Conservation (phyloP, 2,329 filamentous ascomycete genomes). For the Raffaelea arxii region DNA sequence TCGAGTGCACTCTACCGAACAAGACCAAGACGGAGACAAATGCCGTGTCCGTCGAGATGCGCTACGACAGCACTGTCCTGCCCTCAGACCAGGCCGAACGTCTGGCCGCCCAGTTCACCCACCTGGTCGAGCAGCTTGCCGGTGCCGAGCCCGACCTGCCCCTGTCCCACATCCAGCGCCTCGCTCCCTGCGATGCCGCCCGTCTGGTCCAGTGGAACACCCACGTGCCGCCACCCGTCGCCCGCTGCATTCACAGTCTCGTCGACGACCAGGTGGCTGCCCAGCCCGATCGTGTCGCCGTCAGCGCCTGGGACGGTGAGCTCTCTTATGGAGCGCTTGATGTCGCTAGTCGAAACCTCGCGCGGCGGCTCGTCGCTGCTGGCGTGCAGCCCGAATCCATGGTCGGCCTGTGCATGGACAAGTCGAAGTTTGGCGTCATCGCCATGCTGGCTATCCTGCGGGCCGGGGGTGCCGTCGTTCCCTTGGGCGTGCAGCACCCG, state of each 20-base stretch:
- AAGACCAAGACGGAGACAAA: not conserved
- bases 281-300: not conserved
- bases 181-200: not conserved
- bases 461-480: conserved; percentile 49
- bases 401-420: not conserved
- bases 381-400: not conserved
- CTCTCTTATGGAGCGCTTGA: not conserved
- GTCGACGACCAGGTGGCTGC: not conserved
- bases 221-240: too few relatives aligned
- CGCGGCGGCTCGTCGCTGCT: not conserved
- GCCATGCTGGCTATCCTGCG: conserved; percentile 48
- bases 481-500: conserved; percentile 32
- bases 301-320: not conserved
- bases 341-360: not conserved
- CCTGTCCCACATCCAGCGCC: not conserved
- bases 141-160: not conserved
- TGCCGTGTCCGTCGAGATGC: not conserved
- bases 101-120: not conserved
- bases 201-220: not conserved
- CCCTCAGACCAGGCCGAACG: not conserved
- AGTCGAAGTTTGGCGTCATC: conserved; percentile 22
- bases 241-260: not conserved
- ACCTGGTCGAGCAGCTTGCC: not conserved
- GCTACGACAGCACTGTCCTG: not conserved
- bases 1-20: not conserved